These are phyloP conservation scores for Solanum sejunctum DNA, from an alignment of 257 asterid species.

Conservation along the genomic window DNA sequence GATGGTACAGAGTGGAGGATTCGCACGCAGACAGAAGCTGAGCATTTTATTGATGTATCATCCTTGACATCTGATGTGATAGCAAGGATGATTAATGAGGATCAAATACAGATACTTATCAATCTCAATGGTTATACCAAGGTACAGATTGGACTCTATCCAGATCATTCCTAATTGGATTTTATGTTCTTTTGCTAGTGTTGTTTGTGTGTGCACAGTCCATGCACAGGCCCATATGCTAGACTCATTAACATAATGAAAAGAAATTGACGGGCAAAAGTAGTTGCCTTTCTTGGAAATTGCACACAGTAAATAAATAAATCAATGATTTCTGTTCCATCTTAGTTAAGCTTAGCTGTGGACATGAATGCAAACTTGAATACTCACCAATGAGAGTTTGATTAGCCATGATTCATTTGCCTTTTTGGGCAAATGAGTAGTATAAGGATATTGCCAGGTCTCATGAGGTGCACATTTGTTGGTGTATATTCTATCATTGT, in stretches of 20 bases:
- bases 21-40: slow-evolving; percentile 82
- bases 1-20: slow-evolving; percentile 97
- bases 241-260: background rate
- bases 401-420: background rate
- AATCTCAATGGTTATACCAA: slow-evolving; percentile 98
- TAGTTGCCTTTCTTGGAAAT: background rate
- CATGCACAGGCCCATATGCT: background rate
- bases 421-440: background rate
- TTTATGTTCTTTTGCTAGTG: background rate
- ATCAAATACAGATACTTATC: slow-evolving; percentile 86
- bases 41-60: slow-evolving; percentile 88
- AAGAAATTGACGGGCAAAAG: background rate
- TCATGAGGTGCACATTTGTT: background rate
- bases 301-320: background rate
- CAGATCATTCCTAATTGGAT: background rate
- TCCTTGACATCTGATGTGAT: slow-evolving; percentile 84
- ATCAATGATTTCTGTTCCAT: slow-evolving; percentile 1
- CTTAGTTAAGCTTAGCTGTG: background rate
- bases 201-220: background rate
- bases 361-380: background rate
- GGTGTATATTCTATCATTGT: background rate
- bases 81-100: slow-evolving; percentile 88
- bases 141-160: slow-evolving; percentile 23
- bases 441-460: background rate
- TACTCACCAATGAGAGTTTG: background rate